phyloP scores from a whole-genome alignment of 78 protist genomes.

The Dictyostelium citrinum region DNA sequence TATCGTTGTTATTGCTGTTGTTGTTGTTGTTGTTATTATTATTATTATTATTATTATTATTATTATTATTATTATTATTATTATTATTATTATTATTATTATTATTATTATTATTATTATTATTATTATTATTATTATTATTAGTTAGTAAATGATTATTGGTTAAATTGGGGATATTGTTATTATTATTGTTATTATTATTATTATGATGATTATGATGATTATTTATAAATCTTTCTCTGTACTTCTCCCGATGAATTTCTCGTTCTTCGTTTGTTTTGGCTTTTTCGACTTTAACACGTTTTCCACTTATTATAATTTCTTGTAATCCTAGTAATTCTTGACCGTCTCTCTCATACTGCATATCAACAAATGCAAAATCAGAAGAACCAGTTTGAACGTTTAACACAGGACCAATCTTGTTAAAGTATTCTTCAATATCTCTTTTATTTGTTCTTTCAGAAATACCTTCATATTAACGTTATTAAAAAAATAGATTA shows the following conservation, averaged over 20 bases:
- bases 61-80: not conserved
- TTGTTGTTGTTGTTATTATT: no score
- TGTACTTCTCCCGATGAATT: not conserved
- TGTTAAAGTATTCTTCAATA: constrained; percentile 48
- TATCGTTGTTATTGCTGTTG: not conserved
- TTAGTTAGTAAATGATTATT: not conserved
- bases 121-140: no score
- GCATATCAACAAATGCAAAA: constrained; percentile 59
- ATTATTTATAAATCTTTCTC: not conserved
- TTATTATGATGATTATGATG: not conserved
- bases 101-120: not conserved
- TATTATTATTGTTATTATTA: not conserved
- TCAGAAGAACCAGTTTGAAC: constrained; percentile 35
- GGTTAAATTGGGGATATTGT: not conserved
- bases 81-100: not conserved
- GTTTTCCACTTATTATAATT: constrained; percentile 15
- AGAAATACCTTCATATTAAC: constrained; percentile 23
- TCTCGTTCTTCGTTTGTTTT: not conserved
- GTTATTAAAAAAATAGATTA: not conserved
- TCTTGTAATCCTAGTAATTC: constrained; percentile 15
- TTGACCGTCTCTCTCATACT: constrained; percentile 35
- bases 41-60: no score
- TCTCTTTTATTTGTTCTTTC: constrained; percentile 51
- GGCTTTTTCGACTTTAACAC: not conserved
- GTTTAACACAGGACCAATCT: constrained; percentile 41